A percentile compares a stretch with the other conserved stretches of the same genome.
These are phyloP conservation scores for Penicillium atrosanguineum DNA, from an alignment of 495 filamentous ascomycete genomes.

Conservation along the genomic window DNA sequence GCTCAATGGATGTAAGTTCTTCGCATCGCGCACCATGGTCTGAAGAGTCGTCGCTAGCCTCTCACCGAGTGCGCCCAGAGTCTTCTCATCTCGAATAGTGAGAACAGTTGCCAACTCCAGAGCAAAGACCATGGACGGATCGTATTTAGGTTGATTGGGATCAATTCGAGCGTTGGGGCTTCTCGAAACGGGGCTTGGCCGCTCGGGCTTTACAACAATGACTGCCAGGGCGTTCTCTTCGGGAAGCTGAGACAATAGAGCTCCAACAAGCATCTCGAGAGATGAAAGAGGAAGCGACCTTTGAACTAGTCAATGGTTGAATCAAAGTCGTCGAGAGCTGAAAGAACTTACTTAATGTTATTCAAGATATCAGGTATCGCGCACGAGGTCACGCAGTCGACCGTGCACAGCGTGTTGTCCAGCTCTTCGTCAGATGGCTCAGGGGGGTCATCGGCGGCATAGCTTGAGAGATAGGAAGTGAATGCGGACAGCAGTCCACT, in stretches of 20 bases:
- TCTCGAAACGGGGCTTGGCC: constrained; percentile 52
- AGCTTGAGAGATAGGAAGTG: constrained; percentile 95
- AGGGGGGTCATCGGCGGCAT: constrained; percentile 95
- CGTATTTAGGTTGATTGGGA: constrained; percentile 61
- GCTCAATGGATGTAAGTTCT: constrained; percentile 73
- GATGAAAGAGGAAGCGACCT: constrained; percentile 68
- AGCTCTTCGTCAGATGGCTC: constrained; percentile 97
- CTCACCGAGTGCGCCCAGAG: constrained; percentile 69
- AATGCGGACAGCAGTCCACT: constrained; percentile 88
- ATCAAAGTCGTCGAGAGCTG: background rate
- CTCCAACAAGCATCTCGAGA: constrained; percentile 64
- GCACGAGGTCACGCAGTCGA: constrained; percentile 91
- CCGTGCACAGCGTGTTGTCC: constrained; percentile 89
- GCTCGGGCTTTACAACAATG: constrained; percentile 84
- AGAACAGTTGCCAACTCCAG: constrained; percentile 87
- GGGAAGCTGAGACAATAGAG: constrained; percentile 79
- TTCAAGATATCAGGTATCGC: constrained; percentile 77
- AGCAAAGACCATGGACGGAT: constrained; percentile 82
- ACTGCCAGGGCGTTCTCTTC: constrained; percentile 79
- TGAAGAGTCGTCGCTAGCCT: constrained; percentile 76
- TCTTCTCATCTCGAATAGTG: constrained; percentile 71
- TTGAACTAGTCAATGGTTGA: constrained; percentile 2
- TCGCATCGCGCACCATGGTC: constrained; percentile 72
- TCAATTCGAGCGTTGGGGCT: constrained; percentile 50
- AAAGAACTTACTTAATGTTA: constrained; percentile 76